Evolutionary conservation across 148 eudicot species (phyloP).

Genomic region (Vaccinium vitisidaea): DNA sequence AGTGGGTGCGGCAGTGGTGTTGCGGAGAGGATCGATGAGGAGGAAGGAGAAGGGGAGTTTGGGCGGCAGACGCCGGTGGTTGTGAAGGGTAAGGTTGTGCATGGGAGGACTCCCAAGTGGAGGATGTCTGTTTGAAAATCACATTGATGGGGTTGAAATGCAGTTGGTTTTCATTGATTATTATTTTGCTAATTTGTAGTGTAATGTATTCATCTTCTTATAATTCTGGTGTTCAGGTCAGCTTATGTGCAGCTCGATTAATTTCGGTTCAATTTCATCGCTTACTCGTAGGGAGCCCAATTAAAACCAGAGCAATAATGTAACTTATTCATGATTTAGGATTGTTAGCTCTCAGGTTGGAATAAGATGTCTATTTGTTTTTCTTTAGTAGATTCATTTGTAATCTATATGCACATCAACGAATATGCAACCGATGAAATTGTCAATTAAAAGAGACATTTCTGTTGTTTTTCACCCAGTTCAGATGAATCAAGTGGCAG

Average conservation of each 20-base stretch:
- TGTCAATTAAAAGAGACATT: background rate
- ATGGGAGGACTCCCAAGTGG: conserved; percentile 49
- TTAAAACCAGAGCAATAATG: too few relatives aligned
- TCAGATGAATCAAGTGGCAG: background rate
- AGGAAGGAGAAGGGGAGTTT: conserved; percentile 25
- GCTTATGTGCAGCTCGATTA: too few relatives aligned
- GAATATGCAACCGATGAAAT: background rate
- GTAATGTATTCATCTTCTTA: background rate
- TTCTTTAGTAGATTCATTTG: background rate
- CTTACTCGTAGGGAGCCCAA: too few relatives aligned
- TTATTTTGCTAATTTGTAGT: background rate
- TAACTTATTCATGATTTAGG: background rate
- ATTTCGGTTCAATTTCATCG: too few relatives aligned
- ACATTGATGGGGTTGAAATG: background rate
- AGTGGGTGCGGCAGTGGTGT: conserved; percentile 13
- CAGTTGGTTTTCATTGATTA: background rate
- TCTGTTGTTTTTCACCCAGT: background rate
- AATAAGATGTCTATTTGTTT: background rate
- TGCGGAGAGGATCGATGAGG: conserved; percentile 25
- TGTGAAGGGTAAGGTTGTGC: conserved; percentile 26
- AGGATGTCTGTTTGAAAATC: conserved; percentile 48
- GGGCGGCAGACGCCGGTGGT: conserved; percentile 45
- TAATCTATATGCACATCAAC: background rate
- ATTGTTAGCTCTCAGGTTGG: background rate
- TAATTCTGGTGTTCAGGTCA: too few relatives aligned